Conservation (phyloP, 352 stramenopile genomes). For the Globisporangium yorkense region DNA sequence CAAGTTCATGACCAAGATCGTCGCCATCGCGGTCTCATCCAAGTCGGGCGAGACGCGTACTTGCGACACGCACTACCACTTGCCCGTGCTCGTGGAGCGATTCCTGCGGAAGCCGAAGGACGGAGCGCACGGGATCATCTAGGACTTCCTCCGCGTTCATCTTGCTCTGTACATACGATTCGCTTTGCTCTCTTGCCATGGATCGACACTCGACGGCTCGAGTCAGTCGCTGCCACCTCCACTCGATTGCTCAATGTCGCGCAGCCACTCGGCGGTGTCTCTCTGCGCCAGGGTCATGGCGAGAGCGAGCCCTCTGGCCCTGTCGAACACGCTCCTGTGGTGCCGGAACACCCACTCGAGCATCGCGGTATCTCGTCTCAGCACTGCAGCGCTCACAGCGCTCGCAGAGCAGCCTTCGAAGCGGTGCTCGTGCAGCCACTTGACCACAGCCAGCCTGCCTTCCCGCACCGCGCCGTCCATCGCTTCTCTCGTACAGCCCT, state of each 20-base stretch:
- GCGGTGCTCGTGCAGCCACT: constrained; percentile 8
- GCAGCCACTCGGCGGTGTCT: not conserved
- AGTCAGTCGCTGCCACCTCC: too few relatives aligned
- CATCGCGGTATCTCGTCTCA: not conserved
- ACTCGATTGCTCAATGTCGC: not conserved
- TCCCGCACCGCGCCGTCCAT: constrained; percentile 1
- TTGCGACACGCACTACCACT: not conserved
- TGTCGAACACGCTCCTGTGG: not conserved
- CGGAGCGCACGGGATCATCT: not conserved
- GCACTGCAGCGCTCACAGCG: not conserved
- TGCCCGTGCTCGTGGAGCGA: constrained; percentile 6
- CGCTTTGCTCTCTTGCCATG: too few relatives aligned
- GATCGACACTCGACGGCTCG: too few relatives aligned
- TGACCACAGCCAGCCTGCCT: constrained; percentile 1
- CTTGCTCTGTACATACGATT: not conserved
- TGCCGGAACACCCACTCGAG: not conserved
- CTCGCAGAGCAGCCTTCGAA: not conserved
- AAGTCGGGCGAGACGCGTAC: not conserved
- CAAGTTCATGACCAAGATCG: not conserved
- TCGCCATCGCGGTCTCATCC: not conserved
- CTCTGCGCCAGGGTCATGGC: not conserved
- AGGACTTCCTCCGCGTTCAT: not conserved
- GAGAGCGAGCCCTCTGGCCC: not conserved
- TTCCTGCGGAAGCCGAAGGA: constrained; percentile 6
- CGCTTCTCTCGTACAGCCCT: constrained; percentile 5